Conservation (phyloP, 495 filamentous ascomycete species). For the Aspergillus panamensis region DNA sequence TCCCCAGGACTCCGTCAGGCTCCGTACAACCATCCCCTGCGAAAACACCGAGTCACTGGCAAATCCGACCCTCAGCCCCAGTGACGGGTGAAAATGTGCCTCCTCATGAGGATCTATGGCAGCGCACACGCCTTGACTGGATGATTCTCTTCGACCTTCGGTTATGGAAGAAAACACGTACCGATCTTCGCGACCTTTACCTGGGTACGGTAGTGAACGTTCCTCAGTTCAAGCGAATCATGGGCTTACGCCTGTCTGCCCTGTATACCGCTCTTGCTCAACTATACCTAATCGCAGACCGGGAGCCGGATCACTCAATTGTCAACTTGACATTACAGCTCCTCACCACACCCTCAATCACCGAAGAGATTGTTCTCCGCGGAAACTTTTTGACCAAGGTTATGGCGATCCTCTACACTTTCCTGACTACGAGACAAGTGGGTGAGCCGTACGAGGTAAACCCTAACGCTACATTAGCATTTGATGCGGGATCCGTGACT, state of each 20-base stretch:
- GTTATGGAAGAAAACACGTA: constrained; percentile 93
- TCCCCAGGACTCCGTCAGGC: constrained; percentile 38
- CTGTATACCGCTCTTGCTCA: constrained; percentile 92
- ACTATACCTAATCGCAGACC: constrained; percentile 91
- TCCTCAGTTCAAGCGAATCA: constrained; percentile 92
- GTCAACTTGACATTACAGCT: constrained; percentile 96
- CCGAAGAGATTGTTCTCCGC: constrained; percentile 84
- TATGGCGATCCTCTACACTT: constrained; percentile 95
- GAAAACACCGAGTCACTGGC: constrained; percentile 73
- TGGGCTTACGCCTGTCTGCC: constrained; percentile 87
- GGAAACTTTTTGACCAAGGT: constrained; percentile 97
- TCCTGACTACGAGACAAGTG: constrained; percentile 91
- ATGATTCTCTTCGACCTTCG: constrained; percentile 93
- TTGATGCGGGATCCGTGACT: constrained; percentile 87
- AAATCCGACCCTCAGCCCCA: constrained; percentile 69
- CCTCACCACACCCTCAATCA: constrained; percentile 94
- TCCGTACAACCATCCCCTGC: constrained; percentile 34
- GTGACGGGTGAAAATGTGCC: constrained; percentile 53
- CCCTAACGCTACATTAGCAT: constrained; percentile 77
- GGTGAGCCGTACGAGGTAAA: constrained; percentile 86
- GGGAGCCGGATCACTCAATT: constrained; percentile 96
- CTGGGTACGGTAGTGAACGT: constrained; percentile 94
- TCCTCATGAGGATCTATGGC: constrained; percentile 76
- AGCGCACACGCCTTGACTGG: constrained; percentile 89
- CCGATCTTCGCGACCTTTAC: constrained; percentile 87